These are phyloP conservation scores for Calycina herbarum DNA, from an alignment of 2,329 filamentous ascomycete species.

Conservation along the genomic window DNA sequence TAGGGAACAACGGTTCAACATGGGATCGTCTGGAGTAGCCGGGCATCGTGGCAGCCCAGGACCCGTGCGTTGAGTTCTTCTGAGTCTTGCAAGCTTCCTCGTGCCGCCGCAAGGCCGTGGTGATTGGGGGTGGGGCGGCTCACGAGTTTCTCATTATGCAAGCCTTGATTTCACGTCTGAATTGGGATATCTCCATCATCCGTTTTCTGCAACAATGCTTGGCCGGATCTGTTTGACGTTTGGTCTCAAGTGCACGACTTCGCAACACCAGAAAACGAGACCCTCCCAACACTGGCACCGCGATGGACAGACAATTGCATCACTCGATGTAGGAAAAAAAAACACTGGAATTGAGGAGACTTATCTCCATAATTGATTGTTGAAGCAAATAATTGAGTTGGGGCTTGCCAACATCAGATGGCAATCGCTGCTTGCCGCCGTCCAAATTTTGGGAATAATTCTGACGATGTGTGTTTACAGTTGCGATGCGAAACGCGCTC, in stretches of 20 bases:
- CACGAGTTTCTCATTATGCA: conserved; percentile 39
- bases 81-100: conserved; percentile 24
- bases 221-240: conserved; percentile 31
- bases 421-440: conserved; percentile 3
- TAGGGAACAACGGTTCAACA: conserved; percentile 31
- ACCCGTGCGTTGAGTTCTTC: conserved; percentile 31
- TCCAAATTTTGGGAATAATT: conserved; percentile 11
- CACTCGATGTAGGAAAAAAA: neutral
- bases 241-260: conserved; percentile 16
- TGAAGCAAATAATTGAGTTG: neutral
- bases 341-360: neutral
- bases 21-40: conserved; percentile 32
- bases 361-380: neutral
- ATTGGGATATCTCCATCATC: conserved; percentile 32
- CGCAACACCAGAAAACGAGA: conserved; percentile 3
- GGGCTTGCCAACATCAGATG: neutral
- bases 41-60: conserved; percentile 25
- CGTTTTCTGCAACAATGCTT: conserved; percentile 36
- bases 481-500: conserved; percentile 15
- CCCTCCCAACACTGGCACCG: neutral
- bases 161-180: conserved; percentile 36
- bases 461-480: conserved; percentile 20
- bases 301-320: neutral
- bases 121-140: conserved; percentile 31
- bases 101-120: conserved; percentile 19